Conservation (phyloP, 371 early-diverging fungal genomes). For the Mortierella sp. region DNA sequence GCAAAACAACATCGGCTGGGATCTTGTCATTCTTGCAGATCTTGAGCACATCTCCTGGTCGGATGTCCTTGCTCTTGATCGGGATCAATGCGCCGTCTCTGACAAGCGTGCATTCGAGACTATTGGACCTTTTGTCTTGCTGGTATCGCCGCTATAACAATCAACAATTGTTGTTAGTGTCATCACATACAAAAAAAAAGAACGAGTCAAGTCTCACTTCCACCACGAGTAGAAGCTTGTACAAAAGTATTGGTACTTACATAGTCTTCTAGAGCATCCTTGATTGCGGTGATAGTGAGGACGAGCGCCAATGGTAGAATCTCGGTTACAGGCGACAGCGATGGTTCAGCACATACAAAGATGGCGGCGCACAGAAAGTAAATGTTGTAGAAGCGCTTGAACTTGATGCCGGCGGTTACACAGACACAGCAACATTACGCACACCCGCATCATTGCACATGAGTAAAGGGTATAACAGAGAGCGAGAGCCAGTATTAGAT, state of each 20-base stretch:
- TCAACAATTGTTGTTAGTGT: not conserved
- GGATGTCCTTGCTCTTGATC: constrained; percentile 69
- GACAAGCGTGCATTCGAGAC: constrained; percentile 40
- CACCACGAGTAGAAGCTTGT: no score
- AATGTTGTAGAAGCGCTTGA: constrained; percentile 84
- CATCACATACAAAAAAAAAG: no score
- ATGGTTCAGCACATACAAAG: constrained; percentile 65
- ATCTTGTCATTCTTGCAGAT: constrained; percentile 79
- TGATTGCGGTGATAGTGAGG: constrained; percentile 78
- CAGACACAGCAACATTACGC: constrained; percentile 1
- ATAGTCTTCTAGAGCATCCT: constrained; percentile 89
- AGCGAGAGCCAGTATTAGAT: no score
- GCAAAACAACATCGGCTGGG: constrained; percentile 83
- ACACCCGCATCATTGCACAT: not conserved
- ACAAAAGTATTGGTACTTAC: no score
- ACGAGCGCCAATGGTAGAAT: constrained; percentile 81
- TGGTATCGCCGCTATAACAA: constrained; percentile 46
- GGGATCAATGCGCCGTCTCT: constrained; percentile 37
- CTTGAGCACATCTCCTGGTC: constrained; percentile 83
- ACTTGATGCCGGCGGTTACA: constrained; percentile 62
- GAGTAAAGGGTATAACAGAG: no score
- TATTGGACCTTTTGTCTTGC: constrained; percentile 54
- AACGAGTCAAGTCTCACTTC: no score
- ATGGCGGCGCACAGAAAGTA: constrained; percentile 85
- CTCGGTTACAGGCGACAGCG: constrained; percentile 73